Percentiles rank a stretch among this genome's conserved stretches.
Evolutionary conservation across 1,139 yeast species (phyloP).

Genomic region (Debaryomyces udenii): DNA sequence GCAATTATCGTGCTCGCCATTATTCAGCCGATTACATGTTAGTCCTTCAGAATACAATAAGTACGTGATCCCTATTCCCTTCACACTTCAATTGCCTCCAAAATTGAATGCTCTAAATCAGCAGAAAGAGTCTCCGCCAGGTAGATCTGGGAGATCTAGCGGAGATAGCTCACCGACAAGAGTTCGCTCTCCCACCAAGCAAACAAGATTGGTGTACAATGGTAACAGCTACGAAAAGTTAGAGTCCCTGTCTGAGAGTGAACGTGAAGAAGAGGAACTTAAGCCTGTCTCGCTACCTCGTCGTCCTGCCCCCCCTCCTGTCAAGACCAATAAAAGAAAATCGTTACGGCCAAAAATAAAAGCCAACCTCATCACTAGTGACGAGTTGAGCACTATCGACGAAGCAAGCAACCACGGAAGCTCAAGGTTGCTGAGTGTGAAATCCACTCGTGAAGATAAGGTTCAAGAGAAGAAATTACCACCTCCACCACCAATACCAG

Average conservation of each 20-base stretch:
- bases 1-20: slow-evolving; percentile 38
- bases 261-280: slow-evolving; percentile 21
- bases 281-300: slow-evolving; percentile 18
- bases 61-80: slow-evolving; percentile 49
- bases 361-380: slow-evolving; percentile 23
- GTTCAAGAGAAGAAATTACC: slow-evolving; percentile 11
- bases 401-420: slow-evolving; percentile 36
- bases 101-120: slow-evolving; percentile 36
- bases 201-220: slow-evolving; percentile 36
- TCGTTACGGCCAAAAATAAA: slow-evolving; percentile 22
- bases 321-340: slow-evolving; percentile 23
- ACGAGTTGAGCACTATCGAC: slow-evolving; percentile 49
- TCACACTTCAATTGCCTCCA: slow-evolving; percentile 47
- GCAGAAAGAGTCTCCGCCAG: slow-evolving; percentile 17
- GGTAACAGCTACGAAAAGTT: slow-evolving; percentile 42
- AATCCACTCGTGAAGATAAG: slow-evolving; percentile 9
- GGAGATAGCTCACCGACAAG: slow-evolving; percentile 4
- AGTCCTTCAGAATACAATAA: slow-evolving; percentile 25
- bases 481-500: slow-evolving; percentile 16
- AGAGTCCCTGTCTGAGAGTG: slow-evolving; percentile 29
- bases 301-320: slow-evolving; percentile 28
- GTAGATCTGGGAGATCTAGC: slow-evolving; percentile 13
- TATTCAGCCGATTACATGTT: slow-evolving; percentile 42
- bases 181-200: slow-evolving; percentile 16
- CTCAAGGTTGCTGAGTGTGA: slow-evolving; percentile 35